Percentiles rank a stretch among this genome's conserved stretches.
These are phyloP conservation scores for Ascochyta koolunga DNA, from an alignment of 2,329 filamentous ascomycete genomes.

Conservation along the genomic window DNA sequence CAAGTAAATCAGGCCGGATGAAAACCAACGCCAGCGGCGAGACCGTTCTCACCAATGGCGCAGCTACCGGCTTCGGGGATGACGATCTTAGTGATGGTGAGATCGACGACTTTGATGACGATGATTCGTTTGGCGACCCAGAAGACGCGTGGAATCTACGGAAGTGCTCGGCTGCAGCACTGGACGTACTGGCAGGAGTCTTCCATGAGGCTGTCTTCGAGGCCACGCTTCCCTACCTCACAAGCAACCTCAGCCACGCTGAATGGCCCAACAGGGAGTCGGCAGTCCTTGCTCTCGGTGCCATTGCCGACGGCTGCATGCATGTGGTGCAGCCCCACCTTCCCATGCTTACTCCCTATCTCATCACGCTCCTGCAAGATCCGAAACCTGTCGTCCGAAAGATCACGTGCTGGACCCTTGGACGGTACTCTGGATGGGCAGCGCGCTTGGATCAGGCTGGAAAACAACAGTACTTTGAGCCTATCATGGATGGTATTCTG, in stretches of 20 bases:
- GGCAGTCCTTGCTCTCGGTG: constrained; percentile 90
- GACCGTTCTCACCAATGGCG: constrained; percentile 52
- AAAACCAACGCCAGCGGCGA: constrained; percentile 57
- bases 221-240: constrained; percentile 89
- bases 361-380: constrained; percentile 85
- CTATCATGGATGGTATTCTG: constrained; percentile 96
- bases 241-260: constrained; percentile 82
- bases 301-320: constrained; percentile 94
- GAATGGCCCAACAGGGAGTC: constrained; percentile 95
- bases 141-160: constrained; percentile 94
- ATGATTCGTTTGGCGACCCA: constrained; percentile 74
- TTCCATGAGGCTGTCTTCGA: constrained; percentile 89
- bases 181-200: constrained; percentile 91
- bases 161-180: constrained; percentile 93
- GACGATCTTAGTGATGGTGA: constrained; percentile 88
- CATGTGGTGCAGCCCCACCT: constrained; percentile 87
- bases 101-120: constrained; percentile 74
- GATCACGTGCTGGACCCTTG: constrained; percentile 97
- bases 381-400: constrained; percentile 88
- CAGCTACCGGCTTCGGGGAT: constrained; percentile 48
- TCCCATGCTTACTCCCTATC: constrained; percentile 86
- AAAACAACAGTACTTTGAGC: constrained; percentile 82
- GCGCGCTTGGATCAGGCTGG: constrained; percentile 73
- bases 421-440: constrained; percentile 92
- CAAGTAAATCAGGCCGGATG: constrained; percentile 65